Evolutionary conservation across 2,329 filamentous ascomycete genomes (phyloP).

Genomic region (Sporothrix pallida): DNA sequence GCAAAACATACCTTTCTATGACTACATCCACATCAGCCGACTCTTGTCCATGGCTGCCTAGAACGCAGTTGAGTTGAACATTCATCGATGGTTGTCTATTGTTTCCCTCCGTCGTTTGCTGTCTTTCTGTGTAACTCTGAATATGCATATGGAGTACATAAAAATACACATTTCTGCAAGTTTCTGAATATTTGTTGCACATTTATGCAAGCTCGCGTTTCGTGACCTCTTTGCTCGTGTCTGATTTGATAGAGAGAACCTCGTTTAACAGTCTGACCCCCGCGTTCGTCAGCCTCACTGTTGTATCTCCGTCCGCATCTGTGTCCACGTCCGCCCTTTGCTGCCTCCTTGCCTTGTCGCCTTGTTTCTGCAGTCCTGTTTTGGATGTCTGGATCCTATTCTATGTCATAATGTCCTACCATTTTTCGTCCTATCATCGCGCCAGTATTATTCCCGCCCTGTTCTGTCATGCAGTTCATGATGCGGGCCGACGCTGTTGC

Average conservation of each 20-base stretch:
- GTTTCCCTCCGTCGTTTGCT: background rate
- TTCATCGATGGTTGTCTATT: background rate
- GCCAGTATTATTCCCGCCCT: background rate
- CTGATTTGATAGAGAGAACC: background rate
- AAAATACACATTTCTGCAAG: background rate
- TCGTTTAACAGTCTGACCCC: background rate
- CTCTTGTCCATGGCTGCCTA: background rate
- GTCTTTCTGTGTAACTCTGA: background rate
- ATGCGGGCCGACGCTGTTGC: constrained; percentile 9
- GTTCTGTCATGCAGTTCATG: background rate
- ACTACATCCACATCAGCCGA: background rate
- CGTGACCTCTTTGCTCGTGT: background rate
- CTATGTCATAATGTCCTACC: background rate
- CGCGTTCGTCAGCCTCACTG: background rate
- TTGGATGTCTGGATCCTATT: no score
- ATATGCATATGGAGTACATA: background rate
- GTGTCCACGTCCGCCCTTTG: background rate
- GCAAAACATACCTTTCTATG: no score
- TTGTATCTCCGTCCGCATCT: background rate
- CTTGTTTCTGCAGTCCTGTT: background rate
- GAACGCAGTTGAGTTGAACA: background rate
- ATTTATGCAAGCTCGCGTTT: background rate
- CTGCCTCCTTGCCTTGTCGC: constrained; percentile 13
- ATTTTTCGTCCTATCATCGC: background rate
- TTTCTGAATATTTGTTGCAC: background rate